Conservation (phyloP, 768 basidiomycete species). For the Cystofilobasidium ferigula region DNA sequence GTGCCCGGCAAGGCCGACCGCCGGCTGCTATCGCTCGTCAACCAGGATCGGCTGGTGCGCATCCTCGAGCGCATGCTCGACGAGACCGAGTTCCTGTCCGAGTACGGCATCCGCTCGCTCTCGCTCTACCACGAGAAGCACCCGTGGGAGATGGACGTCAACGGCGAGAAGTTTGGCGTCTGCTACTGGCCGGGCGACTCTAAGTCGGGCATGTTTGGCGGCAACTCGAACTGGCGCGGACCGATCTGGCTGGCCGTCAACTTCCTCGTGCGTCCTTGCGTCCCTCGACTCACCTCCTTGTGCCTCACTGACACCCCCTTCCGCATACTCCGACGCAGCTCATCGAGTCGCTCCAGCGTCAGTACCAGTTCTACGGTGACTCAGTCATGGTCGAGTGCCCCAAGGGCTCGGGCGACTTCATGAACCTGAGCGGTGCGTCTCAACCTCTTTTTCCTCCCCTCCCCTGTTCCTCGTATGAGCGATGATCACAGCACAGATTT, state of each 20-base stretch:
- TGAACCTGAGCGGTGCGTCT: constrained; percentile 62
- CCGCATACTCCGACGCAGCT: not conserved
- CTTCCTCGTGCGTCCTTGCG: constrained; percentile 52
- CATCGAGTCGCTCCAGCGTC: constrained; percentile 61
- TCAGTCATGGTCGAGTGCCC: constrained; percentile 89
- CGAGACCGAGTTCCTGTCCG: constrained; percentile 90
- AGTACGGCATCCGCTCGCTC: constrained; percentile 90
- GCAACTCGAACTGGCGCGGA: constrained; percentile 51
- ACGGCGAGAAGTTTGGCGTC: constrained; percentile 83
- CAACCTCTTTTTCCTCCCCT: too few relatives aligned
- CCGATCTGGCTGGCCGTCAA: constrained; percentile 85
- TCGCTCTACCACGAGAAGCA: constrained; percentile 81
- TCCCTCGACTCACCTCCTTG: constrained; percentile 52
- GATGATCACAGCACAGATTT: too few relatives aligned
- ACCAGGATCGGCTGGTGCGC: constrained; percentile 74
- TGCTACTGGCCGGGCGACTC: constrained; percentile 98
- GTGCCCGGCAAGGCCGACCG: constrained; percentile 70
- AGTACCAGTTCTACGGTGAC: constrained; percentile 88
- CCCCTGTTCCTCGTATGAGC: not conserved
- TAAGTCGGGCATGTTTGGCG: constrained; percentile 92
- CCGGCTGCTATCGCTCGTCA: constrained; percentile 74
- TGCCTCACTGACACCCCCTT: constrained; percentile 9
- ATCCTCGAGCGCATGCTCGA: constrained; percentile 96
- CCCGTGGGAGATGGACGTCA: constrained; percentile 90
- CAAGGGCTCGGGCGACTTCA: constrained; percentile 90